A percentile compares a stretch with the other conserved stretches of the same genome.
Conservation (phyloP, 352 stramenopile species). For the Albugo laibachii region DNA sequence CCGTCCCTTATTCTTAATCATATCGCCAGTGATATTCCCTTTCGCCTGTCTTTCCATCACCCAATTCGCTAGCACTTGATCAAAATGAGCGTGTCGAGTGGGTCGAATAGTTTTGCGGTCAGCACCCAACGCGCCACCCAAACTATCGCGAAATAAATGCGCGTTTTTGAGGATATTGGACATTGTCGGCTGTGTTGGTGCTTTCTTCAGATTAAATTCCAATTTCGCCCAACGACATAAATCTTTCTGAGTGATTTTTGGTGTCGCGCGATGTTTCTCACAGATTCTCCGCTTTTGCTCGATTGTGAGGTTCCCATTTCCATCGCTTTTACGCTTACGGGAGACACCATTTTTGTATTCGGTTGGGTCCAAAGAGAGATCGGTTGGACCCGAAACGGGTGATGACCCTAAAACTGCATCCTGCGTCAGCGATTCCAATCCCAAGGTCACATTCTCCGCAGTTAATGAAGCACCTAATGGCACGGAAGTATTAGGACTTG, state of each 20-base stretch:
- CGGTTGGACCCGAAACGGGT: neutral
- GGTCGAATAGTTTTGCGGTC: conserved; percentile 73
- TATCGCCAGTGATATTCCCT: conserved; percentile 73
- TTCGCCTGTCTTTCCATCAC: conserved; percentile 81
- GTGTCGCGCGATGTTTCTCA: conserved; percentile 68
- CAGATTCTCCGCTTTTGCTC: conserved; percentile 79
- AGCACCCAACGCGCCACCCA: conserved; percentile 49
- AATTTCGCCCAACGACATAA: conserved; percentile 76
- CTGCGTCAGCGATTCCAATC: conserved; percentile 3
- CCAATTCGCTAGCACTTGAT: conserved; percentile 74
- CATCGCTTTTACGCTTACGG: conserved; percentile 25
- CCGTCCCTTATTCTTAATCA: conserved; percentile 72
- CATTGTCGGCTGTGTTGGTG: conserved; percentile 61
- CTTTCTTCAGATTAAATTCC: conserved; percentile 72
- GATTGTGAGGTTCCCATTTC: conserved; percentile 63
- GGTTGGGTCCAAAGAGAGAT: conserved; percentile 1
- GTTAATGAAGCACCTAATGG: neutral
- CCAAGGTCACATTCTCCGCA: conserved; percentile 1
- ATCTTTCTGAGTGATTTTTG: conserved; percentile 80
- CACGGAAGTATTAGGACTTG: conserved; percentile 55
- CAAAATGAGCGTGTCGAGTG: conserved; percentile 52
- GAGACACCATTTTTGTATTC: conserved; percentile 9
- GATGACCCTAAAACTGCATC: conserved; percentile 2
- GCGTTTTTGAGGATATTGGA: conserved; percentile 78
- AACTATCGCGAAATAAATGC: conserved; percentile 69